phyloP scores from a whole-genome alignment of 176 grass and related monocot species.

The Puccinellia tenuiflora region DNA sequence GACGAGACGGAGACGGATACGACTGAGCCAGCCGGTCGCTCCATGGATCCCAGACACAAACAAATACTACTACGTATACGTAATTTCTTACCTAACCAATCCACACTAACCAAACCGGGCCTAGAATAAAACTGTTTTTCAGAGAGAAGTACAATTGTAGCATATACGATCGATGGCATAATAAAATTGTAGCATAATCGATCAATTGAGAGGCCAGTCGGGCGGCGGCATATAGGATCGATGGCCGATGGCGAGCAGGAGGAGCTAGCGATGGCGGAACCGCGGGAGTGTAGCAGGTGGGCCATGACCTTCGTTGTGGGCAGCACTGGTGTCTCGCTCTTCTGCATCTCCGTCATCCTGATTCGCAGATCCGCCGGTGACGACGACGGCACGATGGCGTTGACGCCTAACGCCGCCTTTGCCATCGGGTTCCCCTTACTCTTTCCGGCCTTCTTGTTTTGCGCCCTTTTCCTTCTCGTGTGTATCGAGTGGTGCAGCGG shows the following conservation, averaged over 20 bases:
- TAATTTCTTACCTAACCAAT: background rate
- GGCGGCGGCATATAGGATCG: background rate
- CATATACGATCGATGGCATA: background rate
- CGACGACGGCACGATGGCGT: background rate
- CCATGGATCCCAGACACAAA: background rate
- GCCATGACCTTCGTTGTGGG: background rate
- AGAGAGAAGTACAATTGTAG: background rate
- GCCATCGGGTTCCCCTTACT: background rate
- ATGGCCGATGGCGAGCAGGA: background rate
- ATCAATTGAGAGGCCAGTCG: background rate
- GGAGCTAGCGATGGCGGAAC: background rate
- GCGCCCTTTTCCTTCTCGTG: background rate
- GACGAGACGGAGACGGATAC: background rate
- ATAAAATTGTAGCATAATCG: no score
- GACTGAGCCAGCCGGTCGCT: background rate
- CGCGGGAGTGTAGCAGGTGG: background rate
- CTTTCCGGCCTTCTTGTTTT: background rate
- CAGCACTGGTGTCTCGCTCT: background rate
- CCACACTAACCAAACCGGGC: no score
- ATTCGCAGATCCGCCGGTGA: background rate
- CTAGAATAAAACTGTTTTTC: background rate
- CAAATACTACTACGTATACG: background rate
- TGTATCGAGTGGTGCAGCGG: background rate
- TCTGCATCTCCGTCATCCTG: background rate
- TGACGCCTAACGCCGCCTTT: background rate